Evolutionary conservation across 202 grass and related monocot species (phyloP).

Genomic region (Bolboschoenoplectus hybrid): DNA sequence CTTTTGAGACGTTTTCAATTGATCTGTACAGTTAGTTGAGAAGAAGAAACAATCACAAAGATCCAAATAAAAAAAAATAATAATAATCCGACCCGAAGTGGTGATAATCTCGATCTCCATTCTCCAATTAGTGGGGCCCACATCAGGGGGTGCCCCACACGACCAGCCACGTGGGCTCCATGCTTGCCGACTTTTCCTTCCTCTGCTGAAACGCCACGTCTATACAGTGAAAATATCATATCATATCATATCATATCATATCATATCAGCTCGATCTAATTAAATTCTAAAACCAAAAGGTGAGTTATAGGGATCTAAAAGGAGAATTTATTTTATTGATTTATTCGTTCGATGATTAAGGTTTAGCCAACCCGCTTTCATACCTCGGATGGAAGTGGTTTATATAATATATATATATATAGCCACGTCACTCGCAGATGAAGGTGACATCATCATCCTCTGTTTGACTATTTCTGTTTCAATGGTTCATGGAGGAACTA

Average conservation of each 20-base stretch:
- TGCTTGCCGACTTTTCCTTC: constrained; percentile 24
- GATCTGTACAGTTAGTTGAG: neutral
- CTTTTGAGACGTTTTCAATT: neutral
- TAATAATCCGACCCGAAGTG: too few species aligned
- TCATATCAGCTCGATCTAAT: neutral
- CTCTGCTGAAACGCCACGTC: neutral
- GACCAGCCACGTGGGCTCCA: constrained; percentile 37
- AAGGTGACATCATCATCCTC: neutral
- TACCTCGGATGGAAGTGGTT: constrained; percentile 17
- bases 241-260: too few species aligned
- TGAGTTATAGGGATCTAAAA: constrained; percentile 1
- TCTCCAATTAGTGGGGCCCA: neutral
- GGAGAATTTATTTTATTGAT: constrained; percentile 26
- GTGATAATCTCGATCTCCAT: neutral
- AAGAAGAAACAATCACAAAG: neutral
- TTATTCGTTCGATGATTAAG: too few species aligned
- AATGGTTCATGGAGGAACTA: neutral
- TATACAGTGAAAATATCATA: neutral
- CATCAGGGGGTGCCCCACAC: neutral
- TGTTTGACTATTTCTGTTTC: too few species aligned
- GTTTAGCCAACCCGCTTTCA: neutral
- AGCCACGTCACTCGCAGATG: neutral
- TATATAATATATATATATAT: too few species aligned
- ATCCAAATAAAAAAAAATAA: constrained; percentile 11
- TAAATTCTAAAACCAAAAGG: neutral